phyloP scores from a whole-genome alignment of 305 asterid genomes.

The Fraxinus greggii region DNA sequence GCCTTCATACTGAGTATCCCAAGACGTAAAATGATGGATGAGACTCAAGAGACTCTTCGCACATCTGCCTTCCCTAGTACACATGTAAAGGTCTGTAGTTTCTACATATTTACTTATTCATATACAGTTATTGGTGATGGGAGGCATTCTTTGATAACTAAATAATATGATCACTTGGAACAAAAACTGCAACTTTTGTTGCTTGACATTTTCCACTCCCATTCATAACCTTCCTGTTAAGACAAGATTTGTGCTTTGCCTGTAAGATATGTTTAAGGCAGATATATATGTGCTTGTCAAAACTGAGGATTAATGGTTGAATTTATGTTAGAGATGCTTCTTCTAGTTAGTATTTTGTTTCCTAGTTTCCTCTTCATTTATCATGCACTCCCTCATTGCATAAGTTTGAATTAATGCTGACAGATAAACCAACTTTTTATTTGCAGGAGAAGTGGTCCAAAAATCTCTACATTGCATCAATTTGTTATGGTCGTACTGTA shows the following conservation, averaged over 20 bases:
- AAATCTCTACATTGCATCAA: conserved; percentile 19
- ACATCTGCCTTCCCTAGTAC: conserved; percentile 82
- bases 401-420: background rate
- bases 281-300: background rate
- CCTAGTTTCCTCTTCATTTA: background rate
- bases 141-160: background rate
- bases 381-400: background rate
- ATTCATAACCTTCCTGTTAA: background rate
- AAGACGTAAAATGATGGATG: conserved; percentile 68
- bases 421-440: background rate
- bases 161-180: background rate
- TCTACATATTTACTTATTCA: background rate
- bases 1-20: conserved; percentile 75
- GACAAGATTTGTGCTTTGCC: background rate
- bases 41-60: conserved; percentile 80
- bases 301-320: background rate
- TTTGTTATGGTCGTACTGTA: conserved; percentile 24
- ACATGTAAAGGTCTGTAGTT: conserved; percentile 59
- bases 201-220: background rate
- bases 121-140: background rate
- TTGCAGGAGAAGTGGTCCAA: conserved; percentile 25
- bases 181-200: background rate
- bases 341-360: background rate
- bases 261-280: background rate
- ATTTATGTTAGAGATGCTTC: background rate